These are phyloP conservation scores for Strobilomyces dryophilus DNA, from an alignment of 768 basidiomycete species.

Conservation along the genomic window DNA sequence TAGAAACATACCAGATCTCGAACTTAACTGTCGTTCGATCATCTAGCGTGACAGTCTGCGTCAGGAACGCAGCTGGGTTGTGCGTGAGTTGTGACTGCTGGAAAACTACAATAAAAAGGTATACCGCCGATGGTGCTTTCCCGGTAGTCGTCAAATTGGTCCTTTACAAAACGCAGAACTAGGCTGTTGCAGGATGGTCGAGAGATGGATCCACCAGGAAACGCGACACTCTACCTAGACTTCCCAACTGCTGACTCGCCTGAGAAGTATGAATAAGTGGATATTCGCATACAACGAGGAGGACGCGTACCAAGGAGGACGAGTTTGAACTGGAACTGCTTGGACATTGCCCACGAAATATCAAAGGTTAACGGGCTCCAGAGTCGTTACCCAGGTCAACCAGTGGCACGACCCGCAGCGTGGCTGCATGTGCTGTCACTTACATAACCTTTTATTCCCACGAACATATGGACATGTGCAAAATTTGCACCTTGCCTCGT, in stretches of 20 bases:
- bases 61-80: conserved; percentile 87
- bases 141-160: conserved; percentile 93
- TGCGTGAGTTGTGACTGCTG: conserved; percentile 12
- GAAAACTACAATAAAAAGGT: not conserved
- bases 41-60: conserved; percentile 92
- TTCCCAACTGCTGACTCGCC: conserved; percentile 99
- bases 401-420: not conserved
- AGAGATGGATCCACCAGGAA: conserved; percentile 22
- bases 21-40: conserved; percentile 94
- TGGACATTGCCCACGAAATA: conserved; percentile 64
- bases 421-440: conserved; percentile 15
- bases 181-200: conserved; percentile 47
- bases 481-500: conserved; percentile 27
- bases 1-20: conserved; percentile 81
- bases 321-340: conserved; percentile 93
- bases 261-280: conserved; percentile 31
- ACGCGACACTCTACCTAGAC: conserved; percentile 57
- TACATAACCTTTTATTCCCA: conserved; percentile 29
- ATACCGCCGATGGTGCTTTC: conserved; percentile 91
- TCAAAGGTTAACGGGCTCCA: conserved; percentile 10
- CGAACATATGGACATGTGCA: conserved; percentile 24
- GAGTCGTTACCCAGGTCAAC: not conserved
- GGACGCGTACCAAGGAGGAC: conserved; percentile 75
- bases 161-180: conserved; percentile 94
- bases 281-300: not conserved